Evolutionary conservation across 1,284 basidiomycete species (phyloP).

Genomic region (Ustilago bromivora): DNA sequence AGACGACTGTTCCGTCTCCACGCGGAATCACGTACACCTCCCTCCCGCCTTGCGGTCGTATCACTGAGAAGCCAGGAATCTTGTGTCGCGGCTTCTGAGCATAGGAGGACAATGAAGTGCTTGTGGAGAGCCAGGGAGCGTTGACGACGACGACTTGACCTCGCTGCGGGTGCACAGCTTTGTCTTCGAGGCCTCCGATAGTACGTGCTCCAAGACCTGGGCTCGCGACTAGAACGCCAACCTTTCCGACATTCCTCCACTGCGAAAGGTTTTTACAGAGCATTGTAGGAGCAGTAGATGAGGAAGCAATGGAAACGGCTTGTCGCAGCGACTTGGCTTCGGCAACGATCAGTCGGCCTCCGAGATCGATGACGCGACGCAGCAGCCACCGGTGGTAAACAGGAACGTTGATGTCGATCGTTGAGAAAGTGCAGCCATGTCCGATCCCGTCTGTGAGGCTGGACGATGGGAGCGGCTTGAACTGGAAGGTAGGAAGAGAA

Average conservation of each 20-base stretch:
- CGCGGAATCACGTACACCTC: slow-evolving; percentile 62
- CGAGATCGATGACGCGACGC: slow-evolving; percentile 45
- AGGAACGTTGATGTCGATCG: slow-evolving; percentile 59
- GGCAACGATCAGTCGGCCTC: slow-evolving; percentile 43
- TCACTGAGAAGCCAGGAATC: slow-evolving; percentile 35
- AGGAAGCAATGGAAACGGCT: slow-evolving; percentile 14
- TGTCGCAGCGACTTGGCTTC: slow-evolving; percentile 17
- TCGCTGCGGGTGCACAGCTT: slow-evolving; percentile 46
- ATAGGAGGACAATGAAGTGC: neutral
- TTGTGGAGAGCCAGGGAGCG: slow-evolving; percentile 55
- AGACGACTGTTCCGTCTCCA: slow-evolving; percentile 57
- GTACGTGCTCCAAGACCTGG: slow-evolving; percentile 55
- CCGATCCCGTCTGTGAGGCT: slow-evolving; percentile 22
- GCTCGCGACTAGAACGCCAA: slow-evolving; percentile 40
- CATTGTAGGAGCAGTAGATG: neutral
- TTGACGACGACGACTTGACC: slow-evolving; percentile 60
- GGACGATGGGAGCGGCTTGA: slow-evolving; percentile 19
- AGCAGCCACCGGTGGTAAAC: slow-evolving; percentile 55
- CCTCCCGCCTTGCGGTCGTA: slow-evolving; percentile 43
- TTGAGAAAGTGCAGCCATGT: slow-evolving; percentile 52
- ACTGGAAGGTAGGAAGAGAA: slow-evolving; percentile 12
- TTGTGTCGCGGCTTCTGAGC: neutral
- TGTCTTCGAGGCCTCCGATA: slow-evolving; percentile 43
- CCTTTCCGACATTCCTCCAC: slow-evolving; percentile 1
- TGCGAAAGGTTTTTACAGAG: neutral